Evolutionary conservation across 106 monocot genomes (phyloP).

Genomic region (Gastrodia elata): DNA sequence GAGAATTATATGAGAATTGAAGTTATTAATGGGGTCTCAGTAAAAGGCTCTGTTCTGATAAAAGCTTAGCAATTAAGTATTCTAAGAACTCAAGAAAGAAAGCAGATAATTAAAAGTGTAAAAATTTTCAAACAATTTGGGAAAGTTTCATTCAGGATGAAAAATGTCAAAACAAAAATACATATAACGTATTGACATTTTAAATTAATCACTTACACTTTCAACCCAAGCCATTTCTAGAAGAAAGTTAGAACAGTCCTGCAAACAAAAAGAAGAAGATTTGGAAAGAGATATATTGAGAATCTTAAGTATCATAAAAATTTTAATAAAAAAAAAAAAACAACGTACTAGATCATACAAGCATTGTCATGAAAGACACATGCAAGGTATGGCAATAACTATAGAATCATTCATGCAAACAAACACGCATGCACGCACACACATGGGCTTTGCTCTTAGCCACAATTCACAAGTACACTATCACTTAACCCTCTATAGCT

Average conservation of each 20-base stretch:
- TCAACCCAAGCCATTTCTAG: conserved; percentile 84
- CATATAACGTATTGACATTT: neutral
- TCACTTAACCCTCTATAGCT: too few species aligned
- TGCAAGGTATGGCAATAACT: neutral
- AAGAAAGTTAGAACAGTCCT: conserved; percentile 44
- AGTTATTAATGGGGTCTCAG: neutral
- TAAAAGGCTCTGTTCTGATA: neutral
- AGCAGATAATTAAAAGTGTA: neutral
- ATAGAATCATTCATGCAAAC: neutral
- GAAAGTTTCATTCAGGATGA: conserved; percentile 3
- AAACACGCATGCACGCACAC: neutral
- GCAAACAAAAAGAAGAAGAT: conserved; percentile 14
- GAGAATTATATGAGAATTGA: neutral
- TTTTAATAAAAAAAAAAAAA: neutral
- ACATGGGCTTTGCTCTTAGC: too few species aligned
- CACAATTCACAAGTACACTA: too few species aligned
- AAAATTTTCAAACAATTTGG: conserved; percentile 1
- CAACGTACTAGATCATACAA: neutral
- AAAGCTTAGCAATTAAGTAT: neutral
- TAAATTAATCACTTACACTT: conserved; percentile 42
- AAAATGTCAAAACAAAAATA: neutral
- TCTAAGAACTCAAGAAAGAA: neutral
- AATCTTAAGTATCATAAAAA: neutral
- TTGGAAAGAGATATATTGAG: neutral
- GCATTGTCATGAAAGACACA: neutral